Evolutionary conservation across 495 filamentous ascomycete genomes (phyloP).

Genomic region (Aspergillus cavernicola): DNA sequence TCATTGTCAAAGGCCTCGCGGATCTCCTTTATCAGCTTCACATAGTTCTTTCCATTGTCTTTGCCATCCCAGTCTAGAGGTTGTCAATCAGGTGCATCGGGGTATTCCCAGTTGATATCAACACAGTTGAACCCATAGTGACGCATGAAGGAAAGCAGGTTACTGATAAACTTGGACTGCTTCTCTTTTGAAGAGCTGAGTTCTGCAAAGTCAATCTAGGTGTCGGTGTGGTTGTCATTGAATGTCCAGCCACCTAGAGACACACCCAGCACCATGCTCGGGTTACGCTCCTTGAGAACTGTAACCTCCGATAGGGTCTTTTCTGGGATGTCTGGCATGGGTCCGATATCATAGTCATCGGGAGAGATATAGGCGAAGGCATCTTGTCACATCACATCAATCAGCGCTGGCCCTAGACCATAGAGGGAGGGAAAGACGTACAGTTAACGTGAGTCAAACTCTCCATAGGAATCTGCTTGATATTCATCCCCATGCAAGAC

Average conservation of each 20-base stretch:
- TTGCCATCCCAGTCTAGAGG: constrained; percentile 26
- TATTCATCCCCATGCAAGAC: background rate
- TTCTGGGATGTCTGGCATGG: background rate
- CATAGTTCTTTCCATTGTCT: constrained; percentile 40
- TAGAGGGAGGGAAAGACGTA: background rate
- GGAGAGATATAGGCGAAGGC: constrained; percentile 8
- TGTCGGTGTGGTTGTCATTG: background rate
- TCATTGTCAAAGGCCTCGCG: background rate
- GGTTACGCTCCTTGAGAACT: background rate
- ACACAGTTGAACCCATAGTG: constrained; percentile 49
- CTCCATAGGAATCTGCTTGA: constrained; percentile 6
- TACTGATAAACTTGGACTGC: constrained; percentile 33
- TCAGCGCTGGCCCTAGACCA: too few species aligned
- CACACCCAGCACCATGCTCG: background rate
- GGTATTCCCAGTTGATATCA: constrained; percentile 35
- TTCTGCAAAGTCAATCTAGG: constrained; percentile 14
- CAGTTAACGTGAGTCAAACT: constrained; percentile 2
- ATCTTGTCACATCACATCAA: background rate
- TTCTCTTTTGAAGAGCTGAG: constrained; percentile 14
- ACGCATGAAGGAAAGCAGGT: constrained; percentile 35
- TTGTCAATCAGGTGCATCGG: constrained; percentile 32
- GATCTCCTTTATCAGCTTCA: constrained; percentile 17
- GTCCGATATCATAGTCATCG: background rate
- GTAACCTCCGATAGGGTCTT: background rate
- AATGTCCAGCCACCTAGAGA: constrained; percentile 13